Percentiles rank a stretch among this genome's conserved stretches.
phyloP scores from a whole-genome alignment of 306 rosid species.

The barrel medic (Medicago truncatula) region MtrunA17r5.0-ANR NC_053044.1:45893001-45893500 shows the following conservation, averaged over 20 bases:
- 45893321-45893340: conserved; percentile 35
- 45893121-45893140: neutral
- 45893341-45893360: conserved; percentile 17
- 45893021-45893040: conserved; percentile 7
- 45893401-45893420: too few relatives aligned
- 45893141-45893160: neutral
- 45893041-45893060: neutral
- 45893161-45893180: neutral
- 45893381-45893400: neutral
- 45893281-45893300: neutral
- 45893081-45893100: neutral
- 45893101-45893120: conserved; percentile 43
- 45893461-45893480: too few relatives aligned
- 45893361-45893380: neutral
- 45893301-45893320: neutral
- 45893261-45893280: neutral
- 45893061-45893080: neutral
- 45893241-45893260: neutral
- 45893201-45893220: neutral
- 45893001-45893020: conserved; percentile 62
- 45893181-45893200: conserved; percentile 39
- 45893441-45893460: too few relatives aligned
- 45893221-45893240: conserved; percentile 6
- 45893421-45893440: too few relatives aligned
- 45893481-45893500: too few relatives aligned